Evolutionary conservation across 2,329 filamentous ascomycete species (phyloP).

Genomic region (Aspergillus persii): DNA sequence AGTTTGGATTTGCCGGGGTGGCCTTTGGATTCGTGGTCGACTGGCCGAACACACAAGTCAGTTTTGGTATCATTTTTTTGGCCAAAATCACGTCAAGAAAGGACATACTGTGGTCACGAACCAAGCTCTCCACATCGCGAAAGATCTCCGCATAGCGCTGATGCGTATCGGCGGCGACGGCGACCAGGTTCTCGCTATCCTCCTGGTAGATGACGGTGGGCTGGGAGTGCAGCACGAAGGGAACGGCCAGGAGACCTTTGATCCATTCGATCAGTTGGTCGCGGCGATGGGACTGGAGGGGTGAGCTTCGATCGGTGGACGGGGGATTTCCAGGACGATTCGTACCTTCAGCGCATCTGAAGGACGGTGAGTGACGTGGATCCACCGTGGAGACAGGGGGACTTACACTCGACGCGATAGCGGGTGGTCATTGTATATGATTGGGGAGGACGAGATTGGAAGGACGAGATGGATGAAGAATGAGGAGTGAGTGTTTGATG

Average conservation of each 20-base stretch:
- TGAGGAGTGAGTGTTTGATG: no score
- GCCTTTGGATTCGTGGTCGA: constrained; percentile 66
- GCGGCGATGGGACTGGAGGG: constrained; percentile 73
- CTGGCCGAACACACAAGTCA: constrained; percentile 41
- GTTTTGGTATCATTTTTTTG: background rate
- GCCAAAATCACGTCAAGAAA: background rate
- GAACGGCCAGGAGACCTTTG: constrained; percentile 88
- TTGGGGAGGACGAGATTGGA: constrained; percentile 17
- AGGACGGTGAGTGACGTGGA: constrained; percentile 14
- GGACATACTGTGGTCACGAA: constrained; percentile 78
- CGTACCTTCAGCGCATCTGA: constrained; percentile 63
- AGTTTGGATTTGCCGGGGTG: constrained; percentile 78
- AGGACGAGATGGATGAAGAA: background rate
- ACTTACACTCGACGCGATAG: constrained; percentile 68
- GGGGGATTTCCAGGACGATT: background rate
- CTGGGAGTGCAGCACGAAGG: constrained; percentile 94
- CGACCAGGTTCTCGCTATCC: constrained; percentile 60
- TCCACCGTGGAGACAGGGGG: background rate
- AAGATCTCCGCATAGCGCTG: constrained; percentile 93
- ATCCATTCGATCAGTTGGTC: constrained; percentile 97
- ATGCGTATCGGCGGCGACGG: constrained; percentile 78
- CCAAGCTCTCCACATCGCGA: constrained; percentile 85
- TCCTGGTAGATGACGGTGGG: constrained; percentile 81
- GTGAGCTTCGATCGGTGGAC: background rate
- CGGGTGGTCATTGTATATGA: constrained; percentile 44